Evolutionary conservation across 148 eudicot genomes (phyloP), one percentile per base, ranked within the genome.

Genomic region (Tetragonia tetragonoides): DNA sequence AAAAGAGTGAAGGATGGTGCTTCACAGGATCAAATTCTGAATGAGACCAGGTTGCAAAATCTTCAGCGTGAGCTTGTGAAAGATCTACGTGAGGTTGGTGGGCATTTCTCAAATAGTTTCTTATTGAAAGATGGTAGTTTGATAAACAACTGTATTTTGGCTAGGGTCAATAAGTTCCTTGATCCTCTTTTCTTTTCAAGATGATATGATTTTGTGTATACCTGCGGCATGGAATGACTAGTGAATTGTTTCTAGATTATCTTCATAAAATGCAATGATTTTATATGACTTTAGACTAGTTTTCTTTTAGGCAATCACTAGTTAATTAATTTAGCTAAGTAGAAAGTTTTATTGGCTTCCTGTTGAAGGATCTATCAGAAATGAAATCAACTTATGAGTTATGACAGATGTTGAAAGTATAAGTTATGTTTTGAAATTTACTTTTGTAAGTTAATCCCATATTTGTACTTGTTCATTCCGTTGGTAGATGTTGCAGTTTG

Each of bases 1-100:
- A 95, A 95, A 88, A 88, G 88, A 82, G 92, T 95, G 39, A 95
- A 95, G 84, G 99, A 95, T 79, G 99, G 99, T 57, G 99, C 99
- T 60, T 95, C 99, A 18, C 99, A 93, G 83, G 99, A 93, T 89
- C 99, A 95, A 80, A 95, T 95, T 77, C 72, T 95, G 79, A 95
- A 95, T 74, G 97, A 93, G 84, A 95, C 99, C 42, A 85, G 99
- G 77, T 80, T 95, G 79, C 99, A 95, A 56, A 93, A 88, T 70
- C 84, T 95, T 87, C 99, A 95, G 80, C 93, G 97, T 39, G 90
- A 90, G 77, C 96, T 95, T 86, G 99, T 95, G 59, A 90, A 78
- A 78, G 97, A 89, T 88, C 89, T 94, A 28, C 92, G 79, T 23
- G 95, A 94, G 98, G 98, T 94, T 82, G 51, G 89, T 81, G 12